These are phyloP conservation scores for Entophlyctis helioformis DNA, from an alignment of 192 early-diverging fungal species.

Conservation along the genomic window DNA sequence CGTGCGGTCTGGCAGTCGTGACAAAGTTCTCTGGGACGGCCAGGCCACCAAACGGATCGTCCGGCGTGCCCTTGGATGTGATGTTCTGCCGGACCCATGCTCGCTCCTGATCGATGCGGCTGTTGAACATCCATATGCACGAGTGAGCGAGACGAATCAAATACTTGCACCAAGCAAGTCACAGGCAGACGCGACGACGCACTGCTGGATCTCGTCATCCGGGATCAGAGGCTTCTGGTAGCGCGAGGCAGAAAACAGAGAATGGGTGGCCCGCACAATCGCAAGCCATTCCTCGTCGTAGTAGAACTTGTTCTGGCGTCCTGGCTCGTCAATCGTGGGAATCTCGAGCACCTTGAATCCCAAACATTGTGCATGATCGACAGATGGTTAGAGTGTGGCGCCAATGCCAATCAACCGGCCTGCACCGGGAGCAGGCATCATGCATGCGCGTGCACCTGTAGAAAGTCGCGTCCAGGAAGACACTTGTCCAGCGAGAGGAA, in stretches of 20 bases:
- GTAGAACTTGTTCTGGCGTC: constrained; percentile 38
- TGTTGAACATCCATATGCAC: background rate
- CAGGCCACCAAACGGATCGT: too few species aligned
- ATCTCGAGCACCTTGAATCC: too few species aligned
- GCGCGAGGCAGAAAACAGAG: constrained; percentile 14
- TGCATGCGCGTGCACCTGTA: constrained; percentile 58
- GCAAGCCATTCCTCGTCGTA: constrained; percentile 61
- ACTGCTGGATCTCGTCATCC: constrained; percentile 28
- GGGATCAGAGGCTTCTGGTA: constrained; percentile 37
- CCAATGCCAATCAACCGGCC: too few species aligned
- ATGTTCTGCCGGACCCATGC: constrained; percentile 57
- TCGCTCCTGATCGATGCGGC: constrained; percentile 46
- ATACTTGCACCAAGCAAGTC: constrained; percentile 2
- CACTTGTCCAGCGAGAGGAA: constrained; percentile 98
- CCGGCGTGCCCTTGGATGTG: constrained; percentile 21
- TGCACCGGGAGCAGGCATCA: too few species aligned
- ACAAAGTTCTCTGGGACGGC: constrained; percentile 71
- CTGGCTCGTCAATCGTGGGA: constrained; percentile 11
- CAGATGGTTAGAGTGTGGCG: background rate
- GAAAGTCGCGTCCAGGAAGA: constrained; percentile 57
- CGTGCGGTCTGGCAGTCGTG: constrained; percentile 45
- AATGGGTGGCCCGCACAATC: constrained; percentile 32
- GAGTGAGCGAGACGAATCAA: too few species aligned
- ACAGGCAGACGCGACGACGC: background rate
- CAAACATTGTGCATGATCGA: too few species aligned